A percentile compares a stretch with the other conserved stretches of the same genome.
phyloP scores from a whole-genome alignment of 2,329 filamentous ascomycete species.

The Aureobasidium sp. region DNA sequence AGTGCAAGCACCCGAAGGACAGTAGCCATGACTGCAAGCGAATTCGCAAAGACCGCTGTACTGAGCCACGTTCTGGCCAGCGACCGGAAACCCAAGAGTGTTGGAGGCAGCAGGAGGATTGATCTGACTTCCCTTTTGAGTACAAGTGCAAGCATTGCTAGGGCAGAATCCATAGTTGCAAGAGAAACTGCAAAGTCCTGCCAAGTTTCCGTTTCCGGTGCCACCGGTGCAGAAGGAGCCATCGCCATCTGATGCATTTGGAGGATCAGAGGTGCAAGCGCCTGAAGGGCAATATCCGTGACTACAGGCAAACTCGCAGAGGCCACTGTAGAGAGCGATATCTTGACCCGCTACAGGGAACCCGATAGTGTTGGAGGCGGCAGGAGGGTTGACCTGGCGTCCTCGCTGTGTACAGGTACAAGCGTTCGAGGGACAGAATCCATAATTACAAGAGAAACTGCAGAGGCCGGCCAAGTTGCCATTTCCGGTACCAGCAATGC shows the following conservation, averaged over 20 bases:
- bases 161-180: constrained; percentile 5
- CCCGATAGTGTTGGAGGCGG: neutral
- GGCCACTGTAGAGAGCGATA: neutral
- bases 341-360: neutral
- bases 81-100: neutral
- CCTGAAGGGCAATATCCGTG: neutral
- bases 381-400: neutral
- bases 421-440: neutral
- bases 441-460: neutral
- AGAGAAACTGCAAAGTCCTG: neutral
- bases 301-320: neutral
- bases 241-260: neutral
- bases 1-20: neutral
- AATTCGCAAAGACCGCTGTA: neutral
- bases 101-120: neutral
- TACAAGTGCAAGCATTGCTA: neutral
- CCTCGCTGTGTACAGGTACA: neutral
- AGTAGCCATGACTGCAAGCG: neutral
- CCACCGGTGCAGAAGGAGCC: neutral
- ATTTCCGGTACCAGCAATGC: neutral
- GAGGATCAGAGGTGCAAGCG: neutral
- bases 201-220: neutral
- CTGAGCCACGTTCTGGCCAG: neutral
- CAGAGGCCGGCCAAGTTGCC: neutral
- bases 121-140: neutral